Evolutionary conservation across 768 basidiomycete genomes (phyloP).

Genomic region (Termitomyces eurrhizus): DNA sequence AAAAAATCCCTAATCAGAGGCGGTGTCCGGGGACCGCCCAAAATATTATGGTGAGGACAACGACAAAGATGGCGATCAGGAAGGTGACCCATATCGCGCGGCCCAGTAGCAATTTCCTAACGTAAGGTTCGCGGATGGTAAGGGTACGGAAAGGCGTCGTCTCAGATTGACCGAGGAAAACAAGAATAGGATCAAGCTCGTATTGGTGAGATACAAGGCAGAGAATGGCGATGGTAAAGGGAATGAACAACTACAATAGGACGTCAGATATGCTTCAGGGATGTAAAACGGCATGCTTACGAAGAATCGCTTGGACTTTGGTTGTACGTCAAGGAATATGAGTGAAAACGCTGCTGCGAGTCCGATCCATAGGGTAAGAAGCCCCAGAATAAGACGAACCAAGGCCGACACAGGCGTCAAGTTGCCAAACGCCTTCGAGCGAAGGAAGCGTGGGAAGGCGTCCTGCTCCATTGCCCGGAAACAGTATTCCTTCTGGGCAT

Average conservation of each 20-base stretch:
- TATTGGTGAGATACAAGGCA: conserved; percentile 95
- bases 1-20: conserved; percentile 39
- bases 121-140: conserved; percentile 89
- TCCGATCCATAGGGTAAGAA: conserved; percentile 93
- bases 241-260: conserved; percentile 77
- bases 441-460: conserved; percentile 89
- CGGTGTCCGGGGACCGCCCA: conserved; percentile 95
- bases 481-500: conserved; percentile 95
- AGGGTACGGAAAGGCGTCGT: conserved; percentile 96
- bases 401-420: conserved; percentile 89
- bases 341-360: conserved; percentile 87
- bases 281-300: conserved; percentile 49
- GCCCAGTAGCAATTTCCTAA: conserved; percentile 83
- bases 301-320: conserved; percentile 91
- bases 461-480: conserved; percentile 96
- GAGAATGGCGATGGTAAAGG: conserved; percentile 85
- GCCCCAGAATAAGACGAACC: conserved; percentile 78
- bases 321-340: conserved; percentile 90
- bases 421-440: conserved; percentile 98
- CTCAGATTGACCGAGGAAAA: conserved; percentile 91
- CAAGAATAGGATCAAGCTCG: conserved; percentile 93
- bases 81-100: conserved; percentile 90
- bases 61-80: conserved; percentile 71
- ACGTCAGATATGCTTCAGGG: conserved; percentile 1
- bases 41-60: conserved; percentile 86